Evolutionary conservation across 2,329 filamentous ascomycete species (phyloP).

Genomic region (Aquanectria penicillioides): DNA sequence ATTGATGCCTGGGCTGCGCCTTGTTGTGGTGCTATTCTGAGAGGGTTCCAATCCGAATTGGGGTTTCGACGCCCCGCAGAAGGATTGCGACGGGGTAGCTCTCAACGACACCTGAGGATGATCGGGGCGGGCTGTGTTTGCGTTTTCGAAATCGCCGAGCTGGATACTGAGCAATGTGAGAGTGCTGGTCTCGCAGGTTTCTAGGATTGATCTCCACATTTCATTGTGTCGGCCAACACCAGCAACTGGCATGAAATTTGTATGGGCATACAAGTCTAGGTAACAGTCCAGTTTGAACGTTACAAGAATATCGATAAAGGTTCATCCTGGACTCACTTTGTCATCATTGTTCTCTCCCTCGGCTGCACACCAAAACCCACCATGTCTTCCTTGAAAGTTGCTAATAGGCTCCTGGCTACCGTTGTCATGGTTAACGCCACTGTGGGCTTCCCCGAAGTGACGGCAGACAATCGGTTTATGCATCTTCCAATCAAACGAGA

Average conservation of each 20-base stretch:
- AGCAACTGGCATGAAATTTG: not conserved
- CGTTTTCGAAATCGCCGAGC: not conserved
- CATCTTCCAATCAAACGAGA: not conserved
- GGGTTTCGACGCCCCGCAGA: not conserved
- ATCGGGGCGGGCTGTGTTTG: not conserved
- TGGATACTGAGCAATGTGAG: not conserved
- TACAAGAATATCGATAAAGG: no score
- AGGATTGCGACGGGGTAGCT: not conserved
- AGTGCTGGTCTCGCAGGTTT: no score
- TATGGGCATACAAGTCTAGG: not conserved
- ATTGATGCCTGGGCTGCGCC: not conserved
- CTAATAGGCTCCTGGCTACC: not conserved
- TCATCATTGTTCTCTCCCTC: not conserved
- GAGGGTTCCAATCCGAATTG: not conserved
- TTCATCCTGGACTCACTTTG: not conserved
- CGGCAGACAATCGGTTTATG: not conserved
- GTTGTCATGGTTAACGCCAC: not conserved
- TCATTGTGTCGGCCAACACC: not conserved
- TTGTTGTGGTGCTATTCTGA: not conserved
- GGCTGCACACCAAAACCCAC: not conserved
- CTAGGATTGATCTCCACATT: not conserved
- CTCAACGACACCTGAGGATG: not conserved
- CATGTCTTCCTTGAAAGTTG: not conserved
- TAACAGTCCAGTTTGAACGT: not conserved
- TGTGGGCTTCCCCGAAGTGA: not conserved